Base-by-base conservation (phyloP, 805 yeast genomes). In the Candida hungchunana region DNA sequence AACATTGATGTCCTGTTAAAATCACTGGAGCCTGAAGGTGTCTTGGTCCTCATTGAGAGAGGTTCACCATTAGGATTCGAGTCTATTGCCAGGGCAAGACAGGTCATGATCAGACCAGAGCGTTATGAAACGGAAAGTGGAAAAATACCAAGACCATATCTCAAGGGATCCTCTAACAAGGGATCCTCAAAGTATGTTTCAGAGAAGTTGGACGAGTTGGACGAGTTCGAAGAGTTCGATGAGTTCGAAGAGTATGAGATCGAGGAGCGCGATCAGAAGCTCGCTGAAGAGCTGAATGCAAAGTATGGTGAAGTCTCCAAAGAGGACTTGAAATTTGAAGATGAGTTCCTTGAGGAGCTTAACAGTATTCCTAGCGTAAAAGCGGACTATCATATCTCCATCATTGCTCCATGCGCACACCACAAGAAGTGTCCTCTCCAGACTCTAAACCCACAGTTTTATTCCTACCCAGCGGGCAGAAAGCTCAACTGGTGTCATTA, bases 11-110 rank as follows among this genome's bases (percentile, higher is more conserved):
- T 68, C 40, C 64, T 82, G 22, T 63, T 88, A 17, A 64, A 69
- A 13, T 61, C 83, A 13, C 60, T 89, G 30, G 72, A 75, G 12
- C 96, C 96, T 0, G 75, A 76, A 9, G 98, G 97, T 0, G 79
- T 79, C 40, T 59, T 90, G 10, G 79, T 88, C 1, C 56, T 93
- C 2, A 62, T 89, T 3, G 97, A 93, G 61, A 69, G 96, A 44
- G 98, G 98, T 3, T 84, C 82, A 37, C 86, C 97, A 0, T 53
- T 79, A 21, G 97, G 97, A 0, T 86, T 86, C 54, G 98, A 93
- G 59, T 69, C 77, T 3, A 72, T 88, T 39, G 94, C 96, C 0
- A 68, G 96, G 36, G 96, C 97, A 5, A 70, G 98, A 51, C 96
- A 90, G 56, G 62, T 86, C 4, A 76, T 87, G 73, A 63, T 90